Evolutionary conservation across 2,329 filamentous ascomycete species (phyloP).

Genomic region (Pleochaeta shiraiana): DNA sequence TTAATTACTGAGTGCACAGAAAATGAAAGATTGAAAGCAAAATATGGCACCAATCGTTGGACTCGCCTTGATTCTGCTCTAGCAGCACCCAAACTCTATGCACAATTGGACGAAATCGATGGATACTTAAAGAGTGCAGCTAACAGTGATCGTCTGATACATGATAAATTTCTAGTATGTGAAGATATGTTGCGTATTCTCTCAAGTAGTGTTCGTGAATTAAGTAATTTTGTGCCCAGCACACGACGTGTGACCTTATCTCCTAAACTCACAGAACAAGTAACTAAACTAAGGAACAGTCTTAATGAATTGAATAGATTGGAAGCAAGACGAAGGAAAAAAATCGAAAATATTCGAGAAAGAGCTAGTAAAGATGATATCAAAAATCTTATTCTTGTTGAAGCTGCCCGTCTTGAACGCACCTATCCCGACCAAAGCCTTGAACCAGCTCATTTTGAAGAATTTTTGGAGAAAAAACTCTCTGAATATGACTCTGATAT

Average conservation of each 20-base stretch:
- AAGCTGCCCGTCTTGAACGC: slow-evolving; percentile 68
- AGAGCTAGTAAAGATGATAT: slow-evolving; percentile 79
- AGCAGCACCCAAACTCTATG: slow-evolving; percentile 30
- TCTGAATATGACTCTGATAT: slow-evolving; percentile 63
- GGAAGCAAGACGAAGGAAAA: slow-evolving; percentile 59
- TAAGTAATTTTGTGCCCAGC: slow-evolving; percentile 79
- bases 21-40: slow-evolving; percentile 51
- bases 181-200: slow-evolving; percentile 57
- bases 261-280: slow-evolving; percentile 57
- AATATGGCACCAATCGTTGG: slow-evolving; percentile 81
- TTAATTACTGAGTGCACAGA: slow-evolving; percentile 65
- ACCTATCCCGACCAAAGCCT: slow-evolving; percentile 69
- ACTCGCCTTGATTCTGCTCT: slow-evolving; percentile 41
- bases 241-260: slow-evolving; percentile 61
- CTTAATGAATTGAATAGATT: slow-evolving; percentile 72
- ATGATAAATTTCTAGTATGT: slow-evolving; percentile 56
- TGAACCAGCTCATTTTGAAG: slow-evolving; percentile 76
- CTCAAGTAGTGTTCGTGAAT: slow-evolving; percentile 53
- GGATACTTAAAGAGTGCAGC: slow-evolving; percentile 61
- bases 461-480: slow-evolving; percentile 67
- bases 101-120: slow-evolving; percentile 42
- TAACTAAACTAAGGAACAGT: slow-evolving; percentile 51
- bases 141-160: slow-evolving; percentile 38
- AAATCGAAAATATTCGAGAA: slow-evolving; percentile 55
- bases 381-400: slow-evolving; percentile 58